Conservation (phyloP, 129 eudicot species). For the Logfia minima region DNA sequence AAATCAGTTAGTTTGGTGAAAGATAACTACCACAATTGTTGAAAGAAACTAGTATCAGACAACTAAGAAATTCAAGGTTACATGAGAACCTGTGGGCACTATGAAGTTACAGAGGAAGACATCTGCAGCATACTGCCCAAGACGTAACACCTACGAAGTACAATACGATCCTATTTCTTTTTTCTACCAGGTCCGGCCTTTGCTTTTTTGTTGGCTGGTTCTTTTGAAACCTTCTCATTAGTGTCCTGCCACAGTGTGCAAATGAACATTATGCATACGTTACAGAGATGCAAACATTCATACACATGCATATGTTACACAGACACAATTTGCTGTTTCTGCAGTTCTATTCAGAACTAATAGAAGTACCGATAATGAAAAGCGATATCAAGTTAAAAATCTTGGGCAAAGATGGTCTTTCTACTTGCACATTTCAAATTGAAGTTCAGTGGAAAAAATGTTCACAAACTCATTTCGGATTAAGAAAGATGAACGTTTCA, state of each 20-base stretch:
- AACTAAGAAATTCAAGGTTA: neutral
- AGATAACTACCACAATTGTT: neutral
- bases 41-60: neutral
- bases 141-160: neutral
- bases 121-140: neutral
- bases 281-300: neutral
- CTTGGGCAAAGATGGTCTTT: neutral
- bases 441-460: neutral
- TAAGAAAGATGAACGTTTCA: neutral
- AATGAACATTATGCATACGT: slow-evolving; percentile 1
- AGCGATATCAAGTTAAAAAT: neutral
- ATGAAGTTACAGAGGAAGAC: neutral
- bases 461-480: neutral
- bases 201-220: slow-evolving; percentile 57
- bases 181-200: slow-evolving; percentile 59
- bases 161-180: slow-evolving; percentile 50
- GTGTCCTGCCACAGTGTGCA: slow-evolving; percentile 40
- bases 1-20: neutral
- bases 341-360: neutral
- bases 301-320: neutral
- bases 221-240: slow-evolving; percentile 53
- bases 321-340: neutral
- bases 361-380: neutral
- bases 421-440: neutral
- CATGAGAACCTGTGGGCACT: neutral